phyloP scores from a whole-genome alignment of 306 rosid genomes.

The Quercus glauca region DNA sequence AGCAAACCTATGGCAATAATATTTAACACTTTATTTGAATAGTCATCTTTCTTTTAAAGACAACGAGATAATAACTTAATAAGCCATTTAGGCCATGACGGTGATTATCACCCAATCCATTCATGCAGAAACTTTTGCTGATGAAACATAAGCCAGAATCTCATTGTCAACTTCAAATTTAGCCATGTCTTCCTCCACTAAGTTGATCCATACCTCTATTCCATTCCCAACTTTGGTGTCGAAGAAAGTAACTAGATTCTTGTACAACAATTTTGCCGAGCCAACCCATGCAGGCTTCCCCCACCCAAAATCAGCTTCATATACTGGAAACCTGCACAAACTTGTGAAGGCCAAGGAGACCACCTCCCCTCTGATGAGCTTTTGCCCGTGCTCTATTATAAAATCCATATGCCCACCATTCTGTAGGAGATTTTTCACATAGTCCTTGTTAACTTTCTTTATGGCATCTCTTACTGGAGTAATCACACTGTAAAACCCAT shows the following conservation, averaged over 20 bases:
- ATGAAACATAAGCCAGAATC: constrained; percentile 18
- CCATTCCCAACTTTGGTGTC: constrained; percentile 41
- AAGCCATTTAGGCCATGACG: no score
- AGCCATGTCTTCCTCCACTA: constrained; percentile 44
- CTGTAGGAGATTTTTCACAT: constrained; percentile 16
- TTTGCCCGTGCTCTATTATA: not conserved
- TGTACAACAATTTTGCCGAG: constrained; percentile 26
- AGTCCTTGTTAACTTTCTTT: constrained; percentile 30
- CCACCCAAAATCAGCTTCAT: constrained; percentile 59
- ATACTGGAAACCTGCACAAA: constrained; percentile 43
- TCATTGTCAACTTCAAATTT: constrained; percentile 36
- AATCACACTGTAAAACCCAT: constrained; percentile 2
- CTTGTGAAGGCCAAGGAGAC: constrained; percentile 34
- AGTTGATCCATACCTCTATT: constrained; percentile 43
- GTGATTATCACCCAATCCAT: no score
- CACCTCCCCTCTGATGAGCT: constrained; percentile 26
- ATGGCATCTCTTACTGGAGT: constrained; percentile 28
- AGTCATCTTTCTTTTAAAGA: no score
- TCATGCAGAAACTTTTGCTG: not conserved
- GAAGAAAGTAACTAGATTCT: constrained; percentile 39
- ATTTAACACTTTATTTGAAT: no score
- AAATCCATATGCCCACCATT: constrained; percentile 16
- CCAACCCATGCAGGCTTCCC: constrained; percentile 55
- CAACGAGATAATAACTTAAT: no score
- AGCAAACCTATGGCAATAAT: no score